Evolutionary conservation across 1,284 basidiomycete genomes (phyloP).

Genomic region (Spongiforma sp.): DNA sequence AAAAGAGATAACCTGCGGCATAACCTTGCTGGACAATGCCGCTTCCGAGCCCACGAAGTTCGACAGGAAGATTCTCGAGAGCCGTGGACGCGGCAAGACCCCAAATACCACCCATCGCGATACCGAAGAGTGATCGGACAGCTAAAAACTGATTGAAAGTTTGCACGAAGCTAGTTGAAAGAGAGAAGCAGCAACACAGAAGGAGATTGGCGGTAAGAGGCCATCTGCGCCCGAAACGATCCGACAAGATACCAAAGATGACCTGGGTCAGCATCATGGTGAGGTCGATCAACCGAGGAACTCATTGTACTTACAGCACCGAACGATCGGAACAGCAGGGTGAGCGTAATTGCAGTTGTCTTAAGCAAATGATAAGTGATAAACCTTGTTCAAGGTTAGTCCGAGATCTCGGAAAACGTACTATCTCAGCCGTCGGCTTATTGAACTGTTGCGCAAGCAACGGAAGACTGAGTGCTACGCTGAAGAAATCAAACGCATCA

Average conservation of each 20-base stretch:
- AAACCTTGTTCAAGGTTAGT: too few species aligned
- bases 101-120: constrained; percentile 91
- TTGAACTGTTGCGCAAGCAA: constrained; percentile 62
- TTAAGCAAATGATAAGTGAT: constrained; percentile 38
- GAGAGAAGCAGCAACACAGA: constrained; percentile 74
- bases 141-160: constrained; percentile 74
- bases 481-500: constrained; percentile 86
- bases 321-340: constrained; percentile 86
- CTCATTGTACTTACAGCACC: constrained; percentile 67
- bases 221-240: constrained; percentile 93
- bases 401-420: constrained; percentile 39
- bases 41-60: constrained; percentile 86
- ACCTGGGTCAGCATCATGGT: constrained; percentile 41
- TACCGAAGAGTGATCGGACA: constrained; percentile 79
- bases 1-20: constrained; percentile 64
- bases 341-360: constrained; percentile 91
- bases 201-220: constrained; percentile 83
- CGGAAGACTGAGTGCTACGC: constrained; percentile 74
- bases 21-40: constrained; percentile 90
- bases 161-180: constrained; percentile 76
- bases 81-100: constrained; percentile 77
- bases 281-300: neutral
- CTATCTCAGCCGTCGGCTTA: constrained; percentile 56
- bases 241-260: constrained; percentile 83
- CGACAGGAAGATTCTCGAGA: constrained; percentile 90